phyloP scores from a whole-genome alignment of 129 eudicot species.

The Flaveria trinervia region DNA sequence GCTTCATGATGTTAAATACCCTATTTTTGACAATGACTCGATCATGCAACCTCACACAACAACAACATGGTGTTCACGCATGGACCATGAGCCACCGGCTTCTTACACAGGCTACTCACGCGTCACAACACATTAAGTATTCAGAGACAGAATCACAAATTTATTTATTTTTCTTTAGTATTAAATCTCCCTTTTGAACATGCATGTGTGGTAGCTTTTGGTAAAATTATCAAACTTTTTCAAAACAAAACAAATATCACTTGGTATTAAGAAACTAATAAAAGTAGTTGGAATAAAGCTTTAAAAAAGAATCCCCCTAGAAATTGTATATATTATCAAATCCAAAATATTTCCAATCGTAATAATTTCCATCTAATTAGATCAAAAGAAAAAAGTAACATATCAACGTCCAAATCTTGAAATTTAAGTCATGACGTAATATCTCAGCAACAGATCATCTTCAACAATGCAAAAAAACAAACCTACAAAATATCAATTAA shows the following conservation, averaged over 20 bases:
- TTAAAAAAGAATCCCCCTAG: not conserved
- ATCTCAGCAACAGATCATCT: constrained; percentile 23
- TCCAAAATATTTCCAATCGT: not conserved
- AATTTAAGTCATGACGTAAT: constrained; percentile 6
- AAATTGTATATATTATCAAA: not conserved
- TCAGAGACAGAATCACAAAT: too few species aligned
- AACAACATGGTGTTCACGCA: too few species aligned
- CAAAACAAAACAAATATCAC: not conserved
- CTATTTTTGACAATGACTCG: too few species aligned
- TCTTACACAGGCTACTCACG: too few species aligned
- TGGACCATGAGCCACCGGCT: too few species aligned
- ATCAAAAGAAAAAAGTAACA: not conserved
- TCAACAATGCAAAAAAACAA: constrained; percentile 25
- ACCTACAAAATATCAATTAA: not conserved
- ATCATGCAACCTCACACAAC: too few species aligned
- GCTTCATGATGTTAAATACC: too few species aligned
- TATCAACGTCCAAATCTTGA: constrained; percentile 7
- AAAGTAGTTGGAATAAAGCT: not conserved
- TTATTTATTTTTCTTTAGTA: too few species aligned
- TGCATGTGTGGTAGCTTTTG: too few species aligned
- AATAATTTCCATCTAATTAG: constrained; percentile 4
- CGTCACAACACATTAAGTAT: too few species aligned
- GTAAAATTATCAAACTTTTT: not conserved
- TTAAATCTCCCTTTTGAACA: too few species aligned
- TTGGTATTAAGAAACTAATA: not conserved